phyloP scores from a whole-genome alignment of 805 yeast species.

The Maudiozyma turicensis region DNA sequence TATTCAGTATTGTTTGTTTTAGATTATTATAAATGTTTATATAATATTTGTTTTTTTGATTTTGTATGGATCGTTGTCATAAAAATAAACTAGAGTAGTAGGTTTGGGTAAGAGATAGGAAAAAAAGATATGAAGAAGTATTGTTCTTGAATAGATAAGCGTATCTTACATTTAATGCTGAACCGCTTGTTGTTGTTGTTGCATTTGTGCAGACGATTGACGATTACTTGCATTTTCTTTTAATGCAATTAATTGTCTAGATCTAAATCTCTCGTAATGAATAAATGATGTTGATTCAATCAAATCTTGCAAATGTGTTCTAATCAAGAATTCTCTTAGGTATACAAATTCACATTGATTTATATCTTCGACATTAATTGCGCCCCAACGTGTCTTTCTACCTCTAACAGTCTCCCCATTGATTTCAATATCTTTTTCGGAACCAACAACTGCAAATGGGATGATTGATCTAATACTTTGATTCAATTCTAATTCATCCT shows the following conservation, averaged over 20 bases:
- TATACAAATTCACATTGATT: conserved; percentile 93
- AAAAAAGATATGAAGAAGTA: no score
- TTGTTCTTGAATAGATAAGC: no score
- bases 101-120: no score
- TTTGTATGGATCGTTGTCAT: no score
- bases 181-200: not conserved
- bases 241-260: conserved; percentile 86
- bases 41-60: no score
- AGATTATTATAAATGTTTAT: no score
- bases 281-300: conserved; percentile 82
- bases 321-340: conserved; percentile 84
- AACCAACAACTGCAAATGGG: conserved; percentile 93
- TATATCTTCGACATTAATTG: conserved; percentile 86
- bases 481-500: conserved; percentile 65
- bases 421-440: conserved; percentile 64
- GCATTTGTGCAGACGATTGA: conserved; percentile 21
- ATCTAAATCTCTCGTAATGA: conserved; percentile 88
- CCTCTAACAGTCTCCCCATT: conserved; percentile 81
- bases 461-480: conserved; percentile 64
- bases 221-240: conserved; percentile 69
- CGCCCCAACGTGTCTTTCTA: conserved; percentile 89
- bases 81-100: no score
- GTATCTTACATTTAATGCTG: not conserved
- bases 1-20: no score
- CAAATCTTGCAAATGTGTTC: conserved; percentile 92